These are phyloP conservation scores for Aurifilum marmelostoma DNA, from an alignment of 2,329 filamentous ascomycete genomes.

Conservation along the genomic window DNA sequence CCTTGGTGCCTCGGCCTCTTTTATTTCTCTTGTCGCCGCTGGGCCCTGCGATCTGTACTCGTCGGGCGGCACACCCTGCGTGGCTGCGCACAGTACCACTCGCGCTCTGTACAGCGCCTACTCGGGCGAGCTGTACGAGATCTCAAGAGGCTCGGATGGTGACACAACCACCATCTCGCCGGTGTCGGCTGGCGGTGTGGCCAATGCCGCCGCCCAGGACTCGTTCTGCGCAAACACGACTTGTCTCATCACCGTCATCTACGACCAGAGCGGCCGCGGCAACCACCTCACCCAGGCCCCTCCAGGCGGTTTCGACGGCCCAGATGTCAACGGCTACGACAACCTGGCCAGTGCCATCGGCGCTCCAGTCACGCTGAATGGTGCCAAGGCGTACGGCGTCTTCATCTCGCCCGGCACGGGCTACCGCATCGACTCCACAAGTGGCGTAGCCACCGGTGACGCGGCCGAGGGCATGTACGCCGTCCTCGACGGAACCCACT, in stretches of 20 bases:
- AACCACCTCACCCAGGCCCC: constrained; percentile 68
- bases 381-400: constrained; percentile 66
- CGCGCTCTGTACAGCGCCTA: constrained; percentile 61
- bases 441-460: constrained; percentile 58
- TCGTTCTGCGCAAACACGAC: constrained; percentile 63
- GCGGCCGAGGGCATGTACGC: constrained; percentile 63
- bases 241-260: constrained; percentile 66
- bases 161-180: constrained; percentile 53
- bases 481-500: constrained; percentile 62
- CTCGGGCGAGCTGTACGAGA: constrained; percentile 60
- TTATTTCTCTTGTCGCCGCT: constrained; percentile 47
- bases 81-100: constrained; percentile 68
- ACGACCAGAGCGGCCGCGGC: constrained; percentile 64
- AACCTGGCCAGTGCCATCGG: constrained; percentile 61
- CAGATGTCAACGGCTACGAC: constrained; percentile 60
- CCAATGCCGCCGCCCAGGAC: constrained; percentile 64
- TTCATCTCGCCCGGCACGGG: constrained; percentile 64
- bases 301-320: constrained; percentile 59
- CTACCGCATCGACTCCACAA: constrained; percentile 62
- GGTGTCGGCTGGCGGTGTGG: constrained; percentile 61
- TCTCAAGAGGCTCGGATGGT: constrained; percentile 57
- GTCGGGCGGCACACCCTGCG: constrained; percentile 61
- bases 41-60: constrained; percentile 66
- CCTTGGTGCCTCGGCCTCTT: constrained; percentile 38
- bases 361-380: constrained; percentile 63